These are phyloP conservation scores for Pichia kudriavzevii DNA, from an alignment of 1,139 yeast genomes.

Conservation along the genomic window DNA sequence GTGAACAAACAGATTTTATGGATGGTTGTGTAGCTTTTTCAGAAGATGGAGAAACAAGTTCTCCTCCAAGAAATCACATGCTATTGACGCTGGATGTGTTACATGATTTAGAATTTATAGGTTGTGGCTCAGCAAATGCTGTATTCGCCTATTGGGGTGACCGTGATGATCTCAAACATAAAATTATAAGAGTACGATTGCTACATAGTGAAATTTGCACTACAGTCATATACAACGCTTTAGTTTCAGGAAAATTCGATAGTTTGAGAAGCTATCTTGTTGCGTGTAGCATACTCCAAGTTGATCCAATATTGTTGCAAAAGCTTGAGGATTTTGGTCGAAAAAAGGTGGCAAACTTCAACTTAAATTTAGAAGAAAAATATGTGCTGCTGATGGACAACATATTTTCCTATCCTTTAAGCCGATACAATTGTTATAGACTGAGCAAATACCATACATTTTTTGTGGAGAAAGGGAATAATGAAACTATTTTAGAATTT, in stretches of 20 bases:
- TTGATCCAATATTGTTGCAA: background rate
- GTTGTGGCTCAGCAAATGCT: slow-evolving; percentile 25
- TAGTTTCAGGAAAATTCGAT: slow-evolving; percentile 10
- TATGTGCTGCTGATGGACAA: slow-evolving; percentile 23
- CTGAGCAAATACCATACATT: slow-evolving; percentile 23
- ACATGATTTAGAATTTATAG: slow-evolving; percentile 21
- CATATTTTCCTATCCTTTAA: slow-evolving; percentile 10
- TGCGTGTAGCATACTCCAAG: slow-evolving; percentile 4
- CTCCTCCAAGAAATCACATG: too few relatives aligned
- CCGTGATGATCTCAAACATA: slow-evolving; percentile 7
- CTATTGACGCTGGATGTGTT: too few relatives aligned
- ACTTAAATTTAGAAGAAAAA: slow-evolving; percentile 8
- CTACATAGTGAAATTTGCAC: slow-evolving; percentile 12
- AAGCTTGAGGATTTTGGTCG: background rate
- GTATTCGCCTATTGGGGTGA: slow-evolving; percentile 20
- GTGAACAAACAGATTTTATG: too few relatives aligned
- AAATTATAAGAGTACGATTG: slow-evolving; percentile 23
- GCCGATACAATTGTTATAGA: slow-evolving; percentile 4
- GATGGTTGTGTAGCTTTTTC: too few relatives aligned
- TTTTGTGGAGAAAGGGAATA: slow-evolving; percentile 7
- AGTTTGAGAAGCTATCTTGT: slow-evolving; percentile 14
- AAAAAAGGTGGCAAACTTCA: background rate
- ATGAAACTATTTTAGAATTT: slow-evolving; percentile 22
- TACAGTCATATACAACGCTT: slow-evolving; percentile 18
- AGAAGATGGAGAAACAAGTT: too few relatives aligned